phyloP scores from a whole-genome alignment of 306 rosid genomes.

The Dicorynia guianensis region DNA sequence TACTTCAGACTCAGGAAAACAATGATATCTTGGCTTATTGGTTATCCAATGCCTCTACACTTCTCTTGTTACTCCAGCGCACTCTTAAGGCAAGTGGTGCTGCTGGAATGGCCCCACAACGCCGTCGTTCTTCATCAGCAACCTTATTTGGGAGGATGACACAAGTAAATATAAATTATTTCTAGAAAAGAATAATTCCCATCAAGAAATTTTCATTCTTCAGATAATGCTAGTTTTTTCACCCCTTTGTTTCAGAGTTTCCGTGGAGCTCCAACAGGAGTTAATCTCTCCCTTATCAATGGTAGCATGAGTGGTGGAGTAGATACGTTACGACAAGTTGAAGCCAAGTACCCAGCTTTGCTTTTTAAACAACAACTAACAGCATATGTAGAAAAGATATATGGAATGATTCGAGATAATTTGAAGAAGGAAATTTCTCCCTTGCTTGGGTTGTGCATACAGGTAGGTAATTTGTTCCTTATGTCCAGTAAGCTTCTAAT shows the following conservation, averaged over 20 bases:
- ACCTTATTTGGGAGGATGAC: conserved; percentile 68
- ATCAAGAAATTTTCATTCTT: conserved; percentile 24
- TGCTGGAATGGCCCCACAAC: conserved; percentile 69
- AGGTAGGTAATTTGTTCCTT: conserved; percentile 63
- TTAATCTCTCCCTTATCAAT: conserved; percentile 51
- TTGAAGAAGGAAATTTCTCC: conserved; percentile 97
- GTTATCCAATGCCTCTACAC: conserved; percentile 68
- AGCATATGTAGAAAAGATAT: conserved; percentile 90
- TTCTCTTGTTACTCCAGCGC: conserved; percentile 63
- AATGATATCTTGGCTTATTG: conserved; percentile 66
- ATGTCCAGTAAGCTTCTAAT: conserved; percentile 23
- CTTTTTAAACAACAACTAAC: conserved; percentile 97
- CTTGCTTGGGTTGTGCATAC: conserved; percentile 87
- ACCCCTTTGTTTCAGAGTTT: conserved; percentile 48
- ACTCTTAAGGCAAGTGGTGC: conserved; percentile 69
- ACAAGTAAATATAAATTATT: conserved; percentile 50
- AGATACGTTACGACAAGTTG: conserved; percentile 90
- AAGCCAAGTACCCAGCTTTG: conserved; percentile 93
- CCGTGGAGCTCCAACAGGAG: conserved; percentile 61
- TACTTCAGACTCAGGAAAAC: conserved; percentile 65
- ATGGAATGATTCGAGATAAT: conserved; percentile 95
- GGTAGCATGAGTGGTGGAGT: conserved; percentile 65
- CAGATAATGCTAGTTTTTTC: conserved; percentile 21
- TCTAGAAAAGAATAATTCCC: conserved; percentile 32
- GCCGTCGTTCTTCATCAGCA: conserved; percentile 59